Conservation (phyloP, 1,139 yeast genomes). For the Geotrichum klebahnii region DNA sequence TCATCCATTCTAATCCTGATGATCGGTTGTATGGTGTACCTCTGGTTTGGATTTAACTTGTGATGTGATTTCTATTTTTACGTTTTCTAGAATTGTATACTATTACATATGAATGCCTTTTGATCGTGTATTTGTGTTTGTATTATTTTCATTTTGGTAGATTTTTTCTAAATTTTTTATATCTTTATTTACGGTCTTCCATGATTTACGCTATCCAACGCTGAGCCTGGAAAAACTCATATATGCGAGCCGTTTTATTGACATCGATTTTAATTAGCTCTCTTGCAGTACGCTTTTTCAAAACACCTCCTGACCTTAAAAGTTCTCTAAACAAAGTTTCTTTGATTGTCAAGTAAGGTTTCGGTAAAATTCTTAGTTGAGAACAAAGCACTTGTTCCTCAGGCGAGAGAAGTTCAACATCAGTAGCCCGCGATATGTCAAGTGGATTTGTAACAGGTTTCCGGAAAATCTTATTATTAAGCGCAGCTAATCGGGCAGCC, state of each 20-base stretch:
- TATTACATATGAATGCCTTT: no score
- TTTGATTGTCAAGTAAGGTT: conserved; percentile 89
- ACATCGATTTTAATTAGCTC: conserved; percentile 82
- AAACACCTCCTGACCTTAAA: conserved; percentile 72
- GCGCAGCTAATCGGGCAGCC: conserved; percentile 17
- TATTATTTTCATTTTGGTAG: background rate
- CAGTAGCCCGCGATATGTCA: conserved; percentile 81
- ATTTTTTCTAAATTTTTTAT: background rate
- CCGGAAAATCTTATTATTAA: conserved; percentile 26
- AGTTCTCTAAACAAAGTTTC: conserved; percentile 89
- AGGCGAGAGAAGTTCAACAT: conserved; percentile 71
- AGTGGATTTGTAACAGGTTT: conserved; percentile 37
- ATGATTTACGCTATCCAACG: conserved; percentile 57
- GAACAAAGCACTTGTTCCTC: conserved; percentile 87
- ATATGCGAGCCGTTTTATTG: conserved; percentile 77
- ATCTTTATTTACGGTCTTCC: background rate
- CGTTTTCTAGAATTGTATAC: no score
- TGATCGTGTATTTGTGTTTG: background rate
- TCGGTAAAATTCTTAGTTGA: conserved; percentile 78
- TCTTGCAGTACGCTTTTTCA: conserved; percentile 79
- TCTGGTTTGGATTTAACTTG: conserved; percentile 12
- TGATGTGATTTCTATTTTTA: no score
- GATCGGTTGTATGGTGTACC: conserved; percentile 9
- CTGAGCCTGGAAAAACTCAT: conserved; percentile 87
- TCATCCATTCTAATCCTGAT: no score